phyloP scores from a whole-genome alignment of 768 basidiomycete species.

The Arthromyces matolae region DNA sequence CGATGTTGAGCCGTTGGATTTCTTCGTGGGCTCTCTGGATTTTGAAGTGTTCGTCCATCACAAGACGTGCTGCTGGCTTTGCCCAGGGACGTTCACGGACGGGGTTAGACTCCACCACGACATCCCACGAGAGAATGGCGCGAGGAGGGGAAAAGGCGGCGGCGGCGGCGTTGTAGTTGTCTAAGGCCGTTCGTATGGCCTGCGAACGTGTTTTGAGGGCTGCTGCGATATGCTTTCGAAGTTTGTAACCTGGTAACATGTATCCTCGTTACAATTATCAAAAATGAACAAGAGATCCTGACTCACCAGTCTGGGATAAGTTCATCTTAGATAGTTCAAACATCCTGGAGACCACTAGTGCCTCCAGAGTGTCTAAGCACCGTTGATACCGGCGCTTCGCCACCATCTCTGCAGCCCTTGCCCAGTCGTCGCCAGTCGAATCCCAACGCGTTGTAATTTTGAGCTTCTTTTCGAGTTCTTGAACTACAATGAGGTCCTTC shows the following conservation, averaged over 20 bases:
- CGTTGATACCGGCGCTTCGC: conserved; percentile 12
- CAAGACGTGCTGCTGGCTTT: conserved; percentile 12
- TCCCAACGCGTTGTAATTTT: background rate
- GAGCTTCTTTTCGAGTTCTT: background rate
- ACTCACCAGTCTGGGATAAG: conserved; percentile 24
- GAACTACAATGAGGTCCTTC: background rate
- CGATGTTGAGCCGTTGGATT: conserved; percentile 19
- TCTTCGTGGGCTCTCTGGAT: conserved; percentile 21
- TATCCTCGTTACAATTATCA: background rate
- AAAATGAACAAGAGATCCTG: no score
- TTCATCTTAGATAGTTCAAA: conserved; percentile 23
- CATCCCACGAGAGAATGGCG: conserved; percentile 18
- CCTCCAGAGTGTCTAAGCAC: conserved; percentile 19
- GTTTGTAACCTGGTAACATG: conserved; percentile 24
- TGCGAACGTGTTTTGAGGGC: conserved; percentile 19
- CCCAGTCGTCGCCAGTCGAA: conserved; percentile 2
- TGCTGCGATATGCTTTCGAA: conserved; percentile 23
- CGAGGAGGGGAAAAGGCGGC: conserved; percentile 12
- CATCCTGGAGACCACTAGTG: conserved; percentile 17
- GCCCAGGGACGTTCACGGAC: conserved; percentile 16
- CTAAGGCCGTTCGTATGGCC: conserved; percentile 21
- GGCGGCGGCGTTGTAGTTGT: conserved; percentile 23
- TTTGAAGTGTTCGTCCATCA: conserved; percentile 19
- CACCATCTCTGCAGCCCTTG: conserved; percentile 7
- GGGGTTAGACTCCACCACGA: conserved; percentile 21